Conservation (phyloP, 768 basidiomycete genomes). For the Psilocybe subaeruginosa region DNA sequence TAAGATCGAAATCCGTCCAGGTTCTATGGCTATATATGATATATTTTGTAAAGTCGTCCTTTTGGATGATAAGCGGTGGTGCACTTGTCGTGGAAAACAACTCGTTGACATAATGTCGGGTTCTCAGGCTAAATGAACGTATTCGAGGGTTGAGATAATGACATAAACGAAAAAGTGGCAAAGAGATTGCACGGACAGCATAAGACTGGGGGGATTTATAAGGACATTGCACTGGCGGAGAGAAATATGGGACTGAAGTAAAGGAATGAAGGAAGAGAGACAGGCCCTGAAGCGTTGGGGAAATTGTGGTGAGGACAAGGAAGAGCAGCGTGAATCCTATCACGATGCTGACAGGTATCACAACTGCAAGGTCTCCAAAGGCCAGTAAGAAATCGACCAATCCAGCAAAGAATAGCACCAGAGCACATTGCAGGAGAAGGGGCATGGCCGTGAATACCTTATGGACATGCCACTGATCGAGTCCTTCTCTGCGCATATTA, state of each 20-base stretch:
- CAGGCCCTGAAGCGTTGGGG: constrained; percentile 10
- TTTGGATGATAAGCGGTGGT: not conserved
- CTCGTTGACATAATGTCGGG: not conserved
- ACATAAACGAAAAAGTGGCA: not conserved
- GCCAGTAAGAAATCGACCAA: constrained; percentile 20
- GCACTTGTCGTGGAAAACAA: not conserved
- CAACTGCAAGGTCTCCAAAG: constrained; percentile 1
- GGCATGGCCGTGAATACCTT: constrained; percentile 18
- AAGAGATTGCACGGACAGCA: not conserved
- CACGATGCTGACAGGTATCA: constrained; percentile 9
- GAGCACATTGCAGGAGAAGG: constrained; percentile 18
- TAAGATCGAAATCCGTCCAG: not conserved
- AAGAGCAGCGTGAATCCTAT: constrained; percentile 15
- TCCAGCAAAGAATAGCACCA: constrained; percentile 19
- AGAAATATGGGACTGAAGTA: not conserved
- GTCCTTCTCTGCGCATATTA: constrained; percentile 17
- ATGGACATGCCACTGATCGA: constrained; percentile 17
- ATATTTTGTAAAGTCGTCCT: not conserved
- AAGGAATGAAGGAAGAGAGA: not conserved
- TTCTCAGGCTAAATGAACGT: not conserved
- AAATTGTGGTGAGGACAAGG: constrained; percentile 11
- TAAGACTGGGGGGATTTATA: constrained; percentile 20
- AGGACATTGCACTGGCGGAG: constrained; percentile 12
- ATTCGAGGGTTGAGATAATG: not conserved
- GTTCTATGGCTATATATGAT: not conserved